Conservation (phyloP, 2,329 filamentous ascomycete species). For the Apiospora arundinis region DNA sequence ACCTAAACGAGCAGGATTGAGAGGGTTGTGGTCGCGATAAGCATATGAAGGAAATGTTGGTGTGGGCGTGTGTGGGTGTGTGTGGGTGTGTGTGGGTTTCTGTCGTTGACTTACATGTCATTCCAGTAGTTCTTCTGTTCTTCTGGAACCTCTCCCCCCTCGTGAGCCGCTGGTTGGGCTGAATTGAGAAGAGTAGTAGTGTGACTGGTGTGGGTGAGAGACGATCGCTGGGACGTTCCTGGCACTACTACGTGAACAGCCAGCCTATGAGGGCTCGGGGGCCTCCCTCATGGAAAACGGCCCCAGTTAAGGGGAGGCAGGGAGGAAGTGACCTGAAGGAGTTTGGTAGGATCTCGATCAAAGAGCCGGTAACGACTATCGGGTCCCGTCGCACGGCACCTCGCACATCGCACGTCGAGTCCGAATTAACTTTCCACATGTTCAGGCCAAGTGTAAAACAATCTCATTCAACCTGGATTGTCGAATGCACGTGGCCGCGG, state of each 20-base stretch:
- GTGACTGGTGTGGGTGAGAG: background rate
- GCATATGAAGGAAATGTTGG: background rate
- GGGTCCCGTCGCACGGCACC: background rate
- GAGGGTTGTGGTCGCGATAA: background rate
- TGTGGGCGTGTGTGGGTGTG: background rate
- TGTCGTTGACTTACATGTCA: slow-evolving; percentile 11
- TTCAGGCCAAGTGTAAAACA: background rate
- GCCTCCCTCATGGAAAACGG: background rate
- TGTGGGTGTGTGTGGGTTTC: background rate
- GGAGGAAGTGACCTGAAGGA: background rate
- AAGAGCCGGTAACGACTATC: background rate
- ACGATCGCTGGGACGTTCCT: slow-evolving; percentile 13
- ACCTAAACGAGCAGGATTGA: background rate
- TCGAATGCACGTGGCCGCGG: background rate
- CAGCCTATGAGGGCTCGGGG: background rate
- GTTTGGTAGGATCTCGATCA: slow-evolving; percentile 10
- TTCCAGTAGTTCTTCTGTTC: background rate
- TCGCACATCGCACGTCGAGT: background rate
- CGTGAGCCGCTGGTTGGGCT: slow-evolving; percentile 4
- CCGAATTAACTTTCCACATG: slow-evolving; percentile 15
- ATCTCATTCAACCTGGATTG: background rate
- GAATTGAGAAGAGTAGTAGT: background rate
- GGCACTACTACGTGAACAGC: background rate
- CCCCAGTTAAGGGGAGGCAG: background rate
- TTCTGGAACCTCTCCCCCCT: background rate